A percentile compares a stretch with the other conserved stretches of the same genome.
Evolutionary conservation across 129 eudicot genomes (phyloP).

Genomic region (Scalesia atractyloides): DNA sequence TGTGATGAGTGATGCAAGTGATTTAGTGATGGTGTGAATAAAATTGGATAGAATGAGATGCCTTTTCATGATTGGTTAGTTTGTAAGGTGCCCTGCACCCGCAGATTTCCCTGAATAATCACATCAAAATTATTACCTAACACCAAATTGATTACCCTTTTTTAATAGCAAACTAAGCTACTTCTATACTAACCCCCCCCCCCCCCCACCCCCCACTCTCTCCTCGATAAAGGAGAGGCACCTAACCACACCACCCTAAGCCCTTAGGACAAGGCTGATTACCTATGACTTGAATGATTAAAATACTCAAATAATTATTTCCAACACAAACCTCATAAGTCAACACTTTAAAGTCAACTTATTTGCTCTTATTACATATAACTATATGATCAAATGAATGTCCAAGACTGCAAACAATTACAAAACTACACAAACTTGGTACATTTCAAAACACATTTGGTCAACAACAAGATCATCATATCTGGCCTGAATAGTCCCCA

Average conservation of each 20-base stretch:
- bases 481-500: conserved; percentile 40
- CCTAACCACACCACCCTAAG: not conserved
- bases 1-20: no score
- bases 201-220: no score
- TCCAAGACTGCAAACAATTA: not conserved
- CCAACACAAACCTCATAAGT: not conserved
- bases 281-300: not conserved
- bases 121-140: no score
- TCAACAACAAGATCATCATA: conserved; percentile 8
- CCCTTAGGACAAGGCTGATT: not conserved
- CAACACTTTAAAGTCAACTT: conserved; percentile 14
- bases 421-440: conserved; percentile 26
- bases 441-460: conserved; percentile 17
- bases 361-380: conserved; percentile 18
- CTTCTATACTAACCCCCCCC: no score
- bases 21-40: no score
- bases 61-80: no score
- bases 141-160: no score
- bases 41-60: no score
- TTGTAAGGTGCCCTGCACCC: no score
- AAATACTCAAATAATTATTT: not conserved
- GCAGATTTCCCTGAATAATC: no score
- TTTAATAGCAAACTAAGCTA: no score
- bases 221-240: no score
- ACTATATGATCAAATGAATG: conserved; percentile 12